These are phyloP conservation scores for Beauveria asiatica DNA, from an alignment of 2,329 filamentous ascomycete species.

Conservation along the genomic window DNA sequence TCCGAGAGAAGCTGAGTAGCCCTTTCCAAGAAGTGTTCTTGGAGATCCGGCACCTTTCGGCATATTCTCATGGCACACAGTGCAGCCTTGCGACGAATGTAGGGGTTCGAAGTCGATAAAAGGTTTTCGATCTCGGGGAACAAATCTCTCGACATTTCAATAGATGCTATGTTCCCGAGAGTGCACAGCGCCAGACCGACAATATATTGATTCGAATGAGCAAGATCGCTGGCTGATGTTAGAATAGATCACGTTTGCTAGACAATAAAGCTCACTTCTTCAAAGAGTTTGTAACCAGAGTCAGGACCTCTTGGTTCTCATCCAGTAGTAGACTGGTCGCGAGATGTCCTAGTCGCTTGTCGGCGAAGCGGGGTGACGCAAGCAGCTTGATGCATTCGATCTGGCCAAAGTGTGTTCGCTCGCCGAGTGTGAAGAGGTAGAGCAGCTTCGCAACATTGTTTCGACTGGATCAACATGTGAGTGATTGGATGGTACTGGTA, in stretches of 20 bases:
- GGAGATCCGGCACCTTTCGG: constrained; percentile 91
- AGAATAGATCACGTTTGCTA: constrained; percentile 5
- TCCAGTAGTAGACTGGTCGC: constrained; percentile 94
- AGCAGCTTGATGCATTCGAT: constrained; percentile 98
- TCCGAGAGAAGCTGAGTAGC: constrained; percentile 81
- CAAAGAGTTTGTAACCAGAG: constrained; percentile 91
- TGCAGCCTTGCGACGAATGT: constrained; percentile 92
- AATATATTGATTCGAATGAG: constrained; percentile 97
- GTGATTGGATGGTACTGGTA: neutral
- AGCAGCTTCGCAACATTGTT: constrained; percentile 99
- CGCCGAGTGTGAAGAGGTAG: constrained; percentile 94
- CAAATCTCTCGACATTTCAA: constrained; percentile 96
- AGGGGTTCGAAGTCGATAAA: constrained; percentile 90
- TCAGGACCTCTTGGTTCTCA: constrained; percentile 97
- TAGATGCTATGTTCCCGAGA: constrained; percentile 91
- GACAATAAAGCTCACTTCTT: constrained; percentile 63
- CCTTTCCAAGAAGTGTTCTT: constrained; percentile 96
- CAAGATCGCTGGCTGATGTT: constrained; percentile 61
- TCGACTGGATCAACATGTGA: constrained; percentile 47
- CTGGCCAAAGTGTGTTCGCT: constrained; percentile 96
- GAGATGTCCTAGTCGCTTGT: constrained; percentile 91
- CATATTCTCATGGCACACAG: constrained; percentile 99
- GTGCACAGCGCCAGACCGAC: constrained; percentile 94
- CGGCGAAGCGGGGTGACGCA: constrained; percentile 92
- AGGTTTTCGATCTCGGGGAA: constrained; percentile 94